These are phyloP conservation scores for Cardiospermum halicacabum DNA, from an alignment of 345 rosid species.

Conservation along the genomic window DNA sequence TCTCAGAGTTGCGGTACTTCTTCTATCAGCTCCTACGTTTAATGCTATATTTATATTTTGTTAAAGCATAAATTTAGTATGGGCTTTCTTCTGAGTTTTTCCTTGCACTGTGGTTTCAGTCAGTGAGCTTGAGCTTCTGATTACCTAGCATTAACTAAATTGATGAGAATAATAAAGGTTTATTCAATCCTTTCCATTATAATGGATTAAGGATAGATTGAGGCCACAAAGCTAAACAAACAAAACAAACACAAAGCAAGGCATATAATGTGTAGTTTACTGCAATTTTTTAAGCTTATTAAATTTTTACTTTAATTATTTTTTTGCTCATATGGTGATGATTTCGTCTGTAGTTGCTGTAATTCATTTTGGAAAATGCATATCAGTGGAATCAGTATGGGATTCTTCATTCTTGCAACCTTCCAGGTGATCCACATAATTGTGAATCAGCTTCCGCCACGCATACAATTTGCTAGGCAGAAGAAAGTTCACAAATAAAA, in stretches of 20 bases:
- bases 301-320: not conserved
- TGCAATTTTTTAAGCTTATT: not conserved
- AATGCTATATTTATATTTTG: not conserved
- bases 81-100: not conserved
- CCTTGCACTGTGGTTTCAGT: not conserved
- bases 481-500: conserved; percentile 1
- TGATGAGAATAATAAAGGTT: not conserved
- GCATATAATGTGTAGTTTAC: not conserved
- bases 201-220: not conserved
- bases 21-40: not conserved
- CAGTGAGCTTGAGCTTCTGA: not conserved
- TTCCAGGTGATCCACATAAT: not conserved
- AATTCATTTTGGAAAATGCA: not conserved
- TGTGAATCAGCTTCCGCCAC: conserved; percentile 2
- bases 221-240: not conserved
- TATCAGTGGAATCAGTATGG: not conserved
- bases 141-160: not conserved
- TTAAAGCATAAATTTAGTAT: not conserved
- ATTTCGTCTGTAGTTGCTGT: not conserved
- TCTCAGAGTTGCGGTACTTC: conserved; percentile 4
- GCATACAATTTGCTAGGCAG: not conserved
- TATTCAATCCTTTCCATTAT: not conserved
- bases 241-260: not conserved
- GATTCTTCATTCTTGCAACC: not conserved
- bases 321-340: not conserved